Percentiles rank a stretch among this genome's conserved stretches.
These are phyloP conservation scores for Elongisporangium undulatum DNA, from an alignment of 352 stramenopile species.

Conservation along the genomic window DNA sequence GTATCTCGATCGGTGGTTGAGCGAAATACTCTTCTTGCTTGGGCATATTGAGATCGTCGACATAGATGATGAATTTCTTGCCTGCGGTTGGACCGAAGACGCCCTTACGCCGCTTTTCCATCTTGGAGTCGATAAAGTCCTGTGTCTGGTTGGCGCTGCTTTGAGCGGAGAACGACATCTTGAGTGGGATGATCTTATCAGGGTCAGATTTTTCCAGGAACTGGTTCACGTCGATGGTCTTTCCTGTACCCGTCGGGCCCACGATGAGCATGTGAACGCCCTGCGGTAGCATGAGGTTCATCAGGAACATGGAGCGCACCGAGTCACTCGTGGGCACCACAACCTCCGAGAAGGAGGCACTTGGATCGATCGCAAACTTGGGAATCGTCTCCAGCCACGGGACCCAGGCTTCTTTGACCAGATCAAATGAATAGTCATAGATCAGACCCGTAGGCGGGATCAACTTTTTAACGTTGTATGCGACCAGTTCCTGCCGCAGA, in stretches of 20 bases:
- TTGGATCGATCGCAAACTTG: conserved; percentile 66
- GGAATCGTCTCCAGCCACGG: conserved; percentile 90
- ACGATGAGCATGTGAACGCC: conserved; percentile 94
- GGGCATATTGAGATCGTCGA: conserved; percentile 96
- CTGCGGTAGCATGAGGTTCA: conserved; percentile 78
- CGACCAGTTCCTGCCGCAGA: conserved; percentile 77
- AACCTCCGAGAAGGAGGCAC: conserved; percentile 86
- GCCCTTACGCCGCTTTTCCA: conserved; percentile 91
- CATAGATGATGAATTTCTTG: conserved; percentile 93
- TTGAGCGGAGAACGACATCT: conserved; percentile 91
- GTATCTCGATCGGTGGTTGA: conserved; percentile 93
- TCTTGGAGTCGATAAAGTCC: conserved; percentile 90
- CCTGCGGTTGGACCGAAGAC: conserved; percentile 89
- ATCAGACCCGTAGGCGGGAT: conserved; percentile 64
- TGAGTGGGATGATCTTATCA: conserved; percentile 87
- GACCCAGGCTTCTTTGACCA: conserved; percentile 76
- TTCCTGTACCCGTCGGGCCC: conserved; percentile 92
- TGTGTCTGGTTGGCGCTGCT: conserved; percentile 92
- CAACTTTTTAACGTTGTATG: conserved; percentile 43
- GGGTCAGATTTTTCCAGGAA: conserved; percentile 86
- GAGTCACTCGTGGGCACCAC: conserved; percentile 93
- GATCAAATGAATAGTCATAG: conserved; percentile 92
- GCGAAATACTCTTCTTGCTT: conserved; percentile 93
- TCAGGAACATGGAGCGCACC: conserved; percentile 91
- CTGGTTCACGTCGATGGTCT: conserved; percentile 92